Evolutionary conservation across 345 rosid species (phyloP), one percentile per base, ranked within the genome.

Genomic region (Pugionium dolabratum): DNA sequence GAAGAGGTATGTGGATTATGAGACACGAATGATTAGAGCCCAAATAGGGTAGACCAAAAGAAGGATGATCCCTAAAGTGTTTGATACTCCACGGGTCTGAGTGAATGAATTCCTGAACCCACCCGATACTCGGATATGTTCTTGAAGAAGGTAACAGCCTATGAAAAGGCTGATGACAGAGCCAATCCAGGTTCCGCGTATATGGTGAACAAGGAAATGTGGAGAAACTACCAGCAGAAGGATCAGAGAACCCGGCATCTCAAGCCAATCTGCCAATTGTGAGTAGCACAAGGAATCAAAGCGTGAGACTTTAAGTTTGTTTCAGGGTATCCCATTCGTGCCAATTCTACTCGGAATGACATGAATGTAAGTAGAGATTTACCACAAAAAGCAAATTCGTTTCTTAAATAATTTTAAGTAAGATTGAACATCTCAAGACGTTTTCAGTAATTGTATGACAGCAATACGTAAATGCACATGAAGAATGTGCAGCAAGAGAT

Each of bases 21-120:
- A 1, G 55, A 87, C 72, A 69, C 79, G 84, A 6, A 85, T 42
- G 48, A 93, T 75, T 7, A 93, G 67, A 1, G 92, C 76, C 98
- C 96, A 93, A 57, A 86, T 77, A n/a, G 97, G 98, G 76, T 83
- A 93, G 54, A 82, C 95, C 39, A 93, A 11, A 28, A 93, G 83
- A 71, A 90, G 84, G 56, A 88, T 71, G 72, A 93, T 88, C 44
- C 98, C 97, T 11, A 88, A 0, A 0, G 95, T 90, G 86, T 88
- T 93, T 34, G 97, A 88, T 34, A 88, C 76, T 60, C 97, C 96
- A 39, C 88, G 85, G 30, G 83, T 63, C 57, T 79, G 89, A 2
- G 95, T 88, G 65, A 93, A 85, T 2, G 97, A 84, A 36, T 90
- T 88, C 68, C 96, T 82, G 80, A 93, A 86, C 61, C 98, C 98